phyloP scores from a whole-genome alignment of 1,284 basidiomycete genomes.

The Apiotrichum veenhuisii region DNA sequence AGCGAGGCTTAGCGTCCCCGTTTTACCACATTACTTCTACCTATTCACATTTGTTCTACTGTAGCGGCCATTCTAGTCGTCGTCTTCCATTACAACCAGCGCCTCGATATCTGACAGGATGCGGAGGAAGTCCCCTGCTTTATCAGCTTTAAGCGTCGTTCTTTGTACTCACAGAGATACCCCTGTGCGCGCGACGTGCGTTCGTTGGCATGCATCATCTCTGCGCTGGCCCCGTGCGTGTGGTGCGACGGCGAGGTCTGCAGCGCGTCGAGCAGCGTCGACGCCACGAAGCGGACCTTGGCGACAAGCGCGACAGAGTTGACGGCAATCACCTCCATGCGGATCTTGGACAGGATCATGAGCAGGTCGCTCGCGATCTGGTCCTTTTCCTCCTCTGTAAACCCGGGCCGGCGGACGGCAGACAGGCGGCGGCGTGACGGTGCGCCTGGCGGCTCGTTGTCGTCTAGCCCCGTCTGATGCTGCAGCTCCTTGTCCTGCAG shows the following conservation, averaged over 20 bases:
- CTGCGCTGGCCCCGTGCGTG: background rate
- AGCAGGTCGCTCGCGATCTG: conserved; percentile 58
- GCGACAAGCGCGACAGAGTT: conserved; percentile 70
- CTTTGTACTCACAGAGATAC: conserved; percentile 55
- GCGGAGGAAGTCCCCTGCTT: conserved; percentile 77
- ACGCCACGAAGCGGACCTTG: conserved; percentile 84
- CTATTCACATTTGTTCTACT: no score
- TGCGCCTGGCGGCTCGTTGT: conserved; percentile 27
- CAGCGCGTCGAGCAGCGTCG: conserved; percentile 78
- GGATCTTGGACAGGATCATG: conserved; percentile 79
- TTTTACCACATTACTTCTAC: no score
- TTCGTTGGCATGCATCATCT: conserved; percentile 27
- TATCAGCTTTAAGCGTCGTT: no score
- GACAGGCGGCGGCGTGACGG: conserved; percentile 58
- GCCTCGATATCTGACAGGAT: conserved; percentile 79
- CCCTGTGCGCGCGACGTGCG: conserved; percentile 67
- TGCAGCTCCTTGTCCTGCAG: conserved; percentile 50
- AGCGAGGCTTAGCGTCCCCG: no score
- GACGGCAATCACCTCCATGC: conserved; percentile 82
- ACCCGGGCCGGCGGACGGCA: conserved; percentile 8
- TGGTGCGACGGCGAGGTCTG: conserved; percentile 56
- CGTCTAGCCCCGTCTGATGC: background rate
- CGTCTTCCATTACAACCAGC: conserved; percentile 37
- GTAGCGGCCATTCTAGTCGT: conserved; percentile 15
- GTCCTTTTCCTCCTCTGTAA: conserved; percentile 32